A percentile compares a stretch with the other conserved stretches of the same genome.
These are phyloP conservation scores for Pythium periplocum DNA, from an alignment of 352 stramenopile species.

Conservation along the genomic window DNA sequence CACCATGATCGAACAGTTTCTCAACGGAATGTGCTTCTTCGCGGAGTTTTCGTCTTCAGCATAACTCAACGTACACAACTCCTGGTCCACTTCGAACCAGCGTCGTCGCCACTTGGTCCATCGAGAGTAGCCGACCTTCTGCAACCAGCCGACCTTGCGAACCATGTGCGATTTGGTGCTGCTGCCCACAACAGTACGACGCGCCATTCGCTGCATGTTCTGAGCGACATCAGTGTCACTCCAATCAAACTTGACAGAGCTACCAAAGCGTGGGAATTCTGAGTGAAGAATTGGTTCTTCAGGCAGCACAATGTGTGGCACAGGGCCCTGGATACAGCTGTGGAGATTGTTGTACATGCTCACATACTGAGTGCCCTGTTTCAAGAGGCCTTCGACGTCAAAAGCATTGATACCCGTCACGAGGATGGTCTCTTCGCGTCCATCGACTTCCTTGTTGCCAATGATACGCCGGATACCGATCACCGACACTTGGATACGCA, in stretches of 20 bases:
- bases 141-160: constrained; percentile 77
- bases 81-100: constrained; percentile 81
- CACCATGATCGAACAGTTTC: constrained; percentile 59
- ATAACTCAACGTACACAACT: constrained; percentile 75
- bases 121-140: constrained; percentile 70
- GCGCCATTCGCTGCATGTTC: constrained; percentile 29
- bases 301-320: constrained; percentile 66
- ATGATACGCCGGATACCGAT: constrained; percentile 69
- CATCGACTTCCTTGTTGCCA: constrained; percentile 28
- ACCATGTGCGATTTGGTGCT: constrained; percentile 50
- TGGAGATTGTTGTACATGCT: constrained; percentile 83
- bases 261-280: constrained; percentile 58
- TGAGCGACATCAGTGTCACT: constrained; percentile 19
- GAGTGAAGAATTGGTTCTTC: constrained; percentile 70
- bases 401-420: constrained; percentile 81
- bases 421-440: constrained; percentile 62
- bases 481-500: constrained; percentile 72
- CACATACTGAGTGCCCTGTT: constrained; percentile 64
- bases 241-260: constrained; percentile 76
- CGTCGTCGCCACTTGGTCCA: constrained; percentile 70
- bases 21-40: constrained; percentile 69
- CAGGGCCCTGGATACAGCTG: constrained; percentile 55
- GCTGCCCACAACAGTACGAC: constrained; percentile 42
- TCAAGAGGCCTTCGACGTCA: constrained; percentile 64
- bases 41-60: constrained; percentile 55